Evolutionary conservation across 352 stramenopile species (phyloP).

Genomic region (Phytopythium oedochilum): DNA sequence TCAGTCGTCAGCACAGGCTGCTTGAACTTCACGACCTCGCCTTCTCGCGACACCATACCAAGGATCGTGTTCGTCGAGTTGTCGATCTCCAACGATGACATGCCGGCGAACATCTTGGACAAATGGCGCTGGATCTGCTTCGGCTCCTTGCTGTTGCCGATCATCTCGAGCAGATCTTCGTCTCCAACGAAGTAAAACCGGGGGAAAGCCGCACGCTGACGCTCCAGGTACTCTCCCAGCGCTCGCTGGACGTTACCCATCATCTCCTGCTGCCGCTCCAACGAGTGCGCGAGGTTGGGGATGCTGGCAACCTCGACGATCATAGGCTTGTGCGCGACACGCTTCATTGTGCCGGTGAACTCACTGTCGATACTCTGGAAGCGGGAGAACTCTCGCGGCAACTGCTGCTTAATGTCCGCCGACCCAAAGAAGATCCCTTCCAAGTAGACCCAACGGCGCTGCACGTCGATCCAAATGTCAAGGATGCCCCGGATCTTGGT

Average conservation of each 20-base stretch:
- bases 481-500: conserved; percentile 96
- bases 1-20: conserved; percentile 89
- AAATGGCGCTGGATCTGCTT: conserved; percentile 96
- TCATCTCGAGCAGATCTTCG: conserved; percentile 99
- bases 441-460: conserved; percentile 99
- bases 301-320: conserved; percentile 94
- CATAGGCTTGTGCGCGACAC: conserved; percentile 94
- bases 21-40: conserved; percentile 95
- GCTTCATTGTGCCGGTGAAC: conserved; percentile 98
- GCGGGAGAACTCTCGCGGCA: conserved; percentile 96
- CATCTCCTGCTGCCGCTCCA: conserved; percentile 95
- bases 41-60: conserved; percentile 98
- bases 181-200: conserved; percentile 99
- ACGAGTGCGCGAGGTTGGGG: conserved; percentile 88
- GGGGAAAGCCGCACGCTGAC: conserved; percentile 93
- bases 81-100: conserved; percentile 91
- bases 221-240: conserved; percentile 99
- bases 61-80: conserved; percentile 64
- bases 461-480: conserved; percentile 99
- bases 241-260: conserved; percentile 99
- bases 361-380: conserved; percentile 99
- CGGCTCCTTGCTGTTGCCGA: conserved; percentile 98
- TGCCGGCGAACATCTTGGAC: conserved; percentile 99
- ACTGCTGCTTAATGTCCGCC: conserved; percentile 98
- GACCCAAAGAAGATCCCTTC: conserved; percentile 99